Conservation (phyloP, 257 asterid genomes). For the Jaltomata sinuosa region DNA sequence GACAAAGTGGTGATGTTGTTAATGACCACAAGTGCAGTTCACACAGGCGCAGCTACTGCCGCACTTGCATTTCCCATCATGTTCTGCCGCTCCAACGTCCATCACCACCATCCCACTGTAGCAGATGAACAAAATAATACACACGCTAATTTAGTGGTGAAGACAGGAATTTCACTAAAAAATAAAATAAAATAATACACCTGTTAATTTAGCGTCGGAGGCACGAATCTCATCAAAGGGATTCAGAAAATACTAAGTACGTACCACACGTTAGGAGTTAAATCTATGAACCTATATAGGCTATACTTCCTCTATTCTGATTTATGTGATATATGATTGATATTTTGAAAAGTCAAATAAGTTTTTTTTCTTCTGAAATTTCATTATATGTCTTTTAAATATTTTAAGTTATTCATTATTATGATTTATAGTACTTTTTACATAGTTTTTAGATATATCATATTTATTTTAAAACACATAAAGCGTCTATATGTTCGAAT, state of each 20-base stretch:
- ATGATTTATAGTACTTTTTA: no score
- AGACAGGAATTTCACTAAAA: no score
- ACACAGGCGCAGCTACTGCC: constrained; percentile 52
- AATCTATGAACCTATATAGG: background rate
- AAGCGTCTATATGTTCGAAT: no score
- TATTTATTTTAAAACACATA: no score
- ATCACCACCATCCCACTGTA: constrained; percentile 21
- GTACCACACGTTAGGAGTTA: background rate
- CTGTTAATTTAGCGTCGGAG: background rate
- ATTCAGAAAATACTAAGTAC: background rate
- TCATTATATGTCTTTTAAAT: no score
- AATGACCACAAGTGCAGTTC: constrained; percentile 51
- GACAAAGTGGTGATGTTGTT: background rate
- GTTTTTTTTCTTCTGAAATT: no score
- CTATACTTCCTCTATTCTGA: no score
- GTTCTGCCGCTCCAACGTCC: constrained; percentile 37
- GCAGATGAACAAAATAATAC: background rate
- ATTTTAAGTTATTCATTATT: no score
- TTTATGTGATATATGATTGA: no score
- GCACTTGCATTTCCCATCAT: constrained; percentile 60
- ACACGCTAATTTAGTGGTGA: background rate
- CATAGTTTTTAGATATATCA: no score
- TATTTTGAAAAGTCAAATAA: no score
- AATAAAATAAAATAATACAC: background rate
- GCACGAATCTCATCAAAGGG: background rate